phyloP scores from a whole-genome alignment of 2,329 filamentous ascomycete genomes.

The Magnaporthiopsis incrustans region DNA sequence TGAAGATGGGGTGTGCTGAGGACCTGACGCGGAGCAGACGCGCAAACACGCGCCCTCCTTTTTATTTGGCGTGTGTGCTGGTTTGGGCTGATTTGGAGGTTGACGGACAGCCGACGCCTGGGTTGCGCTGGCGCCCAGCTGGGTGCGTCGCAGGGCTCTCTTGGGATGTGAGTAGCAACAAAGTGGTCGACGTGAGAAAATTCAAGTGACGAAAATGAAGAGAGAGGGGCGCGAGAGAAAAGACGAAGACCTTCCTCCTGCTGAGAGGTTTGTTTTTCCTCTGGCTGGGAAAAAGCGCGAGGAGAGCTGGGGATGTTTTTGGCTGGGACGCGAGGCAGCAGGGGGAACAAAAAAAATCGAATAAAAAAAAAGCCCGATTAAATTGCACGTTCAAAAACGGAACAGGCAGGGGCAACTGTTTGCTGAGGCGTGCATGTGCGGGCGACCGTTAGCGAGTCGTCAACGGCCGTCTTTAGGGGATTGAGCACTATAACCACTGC shows the following conservation, averaged over 20 bases:
- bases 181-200: not conserved
- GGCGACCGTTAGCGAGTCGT: not conserved
- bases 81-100: slow-evolving; percentile 7
- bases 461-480: not conserved
- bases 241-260: not conserved
- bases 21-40: not conserved
- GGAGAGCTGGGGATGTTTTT: not conserved
- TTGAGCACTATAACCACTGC: not conserved
- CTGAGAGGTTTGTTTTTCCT: not conserved
- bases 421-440: too few species aligned
- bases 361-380: not conserved
- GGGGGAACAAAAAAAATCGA: not conserved
- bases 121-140: too few species aligned
- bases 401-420: not conserved
- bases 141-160: not conserved
- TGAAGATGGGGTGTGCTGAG: not conserved
- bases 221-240: not conserved
- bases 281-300: not conserved
- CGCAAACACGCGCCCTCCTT: not conserved
- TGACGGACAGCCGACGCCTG: too few species aligned
- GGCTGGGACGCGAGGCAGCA: not conserved
- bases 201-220: not conserved
- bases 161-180: not conserved
- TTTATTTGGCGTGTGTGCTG: not conserved
- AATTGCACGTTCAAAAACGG: not conserved